These are phyloP conservation scores for Bocquillonia castaneifolia DNA, from an alignment of 441 rosid species.

Conservation along the genomic window DNA sequence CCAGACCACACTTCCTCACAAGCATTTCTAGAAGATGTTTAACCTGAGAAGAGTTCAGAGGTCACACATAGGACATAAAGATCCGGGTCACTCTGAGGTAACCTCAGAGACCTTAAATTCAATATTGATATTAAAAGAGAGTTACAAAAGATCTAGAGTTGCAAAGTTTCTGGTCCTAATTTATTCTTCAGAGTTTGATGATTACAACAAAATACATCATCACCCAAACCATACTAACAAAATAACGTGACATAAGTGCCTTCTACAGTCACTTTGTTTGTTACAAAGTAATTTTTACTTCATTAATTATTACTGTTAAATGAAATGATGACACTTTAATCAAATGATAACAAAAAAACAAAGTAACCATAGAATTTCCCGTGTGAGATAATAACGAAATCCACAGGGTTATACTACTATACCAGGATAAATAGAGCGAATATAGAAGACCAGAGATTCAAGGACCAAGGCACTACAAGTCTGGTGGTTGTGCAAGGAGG, in stretches of 20 bases:
- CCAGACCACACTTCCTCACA: conserved; percentile 81
- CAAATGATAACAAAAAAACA: too few relatives aligned
- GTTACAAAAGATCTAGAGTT: neutral
- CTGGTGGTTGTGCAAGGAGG: neutral
- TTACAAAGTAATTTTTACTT: too few relatives aligned
- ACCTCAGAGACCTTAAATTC: neutral
- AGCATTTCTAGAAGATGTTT: conserved; percentile 95
- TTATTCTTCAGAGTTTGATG: too few relatives aligned
- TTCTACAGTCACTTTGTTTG: too few relatives aligned
- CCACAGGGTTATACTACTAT: neutral
- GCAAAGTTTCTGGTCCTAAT: neutral
- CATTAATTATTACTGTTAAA: too few relatives aligned
- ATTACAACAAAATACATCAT: neutral
- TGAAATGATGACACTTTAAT: too few relatives aligned
- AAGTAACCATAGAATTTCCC: too few relatives aligned
- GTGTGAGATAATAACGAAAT: neutral
- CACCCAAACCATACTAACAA: neutral
- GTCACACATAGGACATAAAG: neutral
- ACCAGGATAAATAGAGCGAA: neutral
- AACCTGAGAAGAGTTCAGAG: conserved; percentile 41
- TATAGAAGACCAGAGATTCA: neutral
- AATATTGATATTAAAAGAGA: neutral
- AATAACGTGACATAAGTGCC: too few relatives aligned
- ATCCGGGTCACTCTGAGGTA: neutral
- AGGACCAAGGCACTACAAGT: neutral